Evolutionary conservation across 352 stramenopile genomes (phyloP).

Genomic region (Globisporangium solare): DNA sequence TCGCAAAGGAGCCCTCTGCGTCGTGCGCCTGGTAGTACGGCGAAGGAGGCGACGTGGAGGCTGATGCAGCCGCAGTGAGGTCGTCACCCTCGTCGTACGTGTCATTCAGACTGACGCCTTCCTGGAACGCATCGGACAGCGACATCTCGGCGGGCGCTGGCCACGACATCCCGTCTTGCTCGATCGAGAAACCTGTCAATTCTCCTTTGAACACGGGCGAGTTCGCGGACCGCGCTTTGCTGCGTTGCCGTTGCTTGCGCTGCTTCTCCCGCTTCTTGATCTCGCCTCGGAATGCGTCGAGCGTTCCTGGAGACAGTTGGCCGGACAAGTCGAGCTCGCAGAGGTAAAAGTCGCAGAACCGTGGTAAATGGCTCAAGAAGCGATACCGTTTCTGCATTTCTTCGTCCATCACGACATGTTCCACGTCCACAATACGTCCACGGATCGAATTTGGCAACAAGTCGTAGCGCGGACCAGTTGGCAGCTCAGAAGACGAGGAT

Average conservation of each 20-base stretch:
- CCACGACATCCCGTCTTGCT: conserved; percentile 48
- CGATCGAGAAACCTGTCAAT: conserved; percentile 42
- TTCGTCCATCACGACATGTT: conserved; percentile 86
- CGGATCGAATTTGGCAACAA: conserved; percentile 46
- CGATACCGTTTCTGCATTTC: conserved; percentile 80
- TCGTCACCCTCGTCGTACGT: conserved; percentile 17
- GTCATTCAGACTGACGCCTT: conserved; percentile 14
- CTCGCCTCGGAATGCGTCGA: conserved; percentile 51
- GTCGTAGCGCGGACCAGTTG: conserved; percentile 34
- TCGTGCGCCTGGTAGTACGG: conserved; percentile 16
- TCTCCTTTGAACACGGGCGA: conserved; percentile 26
- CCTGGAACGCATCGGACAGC: conserved; percentile 35
- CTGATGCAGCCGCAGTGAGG: not conserved
- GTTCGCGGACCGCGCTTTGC: conserved; percentile 18
- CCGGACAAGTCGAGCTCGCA: conserved; percentile 78
- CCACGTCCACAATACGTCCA: conserved; percentile 74
- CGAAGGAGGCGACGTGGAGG: conserved; percentile 12
- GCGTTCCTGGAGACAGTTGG: conserved; percentile 65
- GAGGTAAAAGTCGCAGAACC: conserved; percentile 86
- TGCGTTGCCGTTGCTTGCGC: conserved; percentile 51
- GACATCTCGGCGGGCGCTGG: conserved; percentile 55
- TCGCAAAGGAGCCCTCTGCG: conserved; percentile 55
- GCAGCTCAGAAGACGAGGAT: conserved; percentile 2
- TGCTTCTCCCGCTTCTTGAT: conserved; percentile 77
- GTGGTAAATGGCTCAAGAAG: conserved; percentile 82